A percentile compares a stretch with the other conserved stretches of the same genome.
Conservation (phyloP, 768 basidiomycete genomes). For the Tylopilus felleus region DNA sequence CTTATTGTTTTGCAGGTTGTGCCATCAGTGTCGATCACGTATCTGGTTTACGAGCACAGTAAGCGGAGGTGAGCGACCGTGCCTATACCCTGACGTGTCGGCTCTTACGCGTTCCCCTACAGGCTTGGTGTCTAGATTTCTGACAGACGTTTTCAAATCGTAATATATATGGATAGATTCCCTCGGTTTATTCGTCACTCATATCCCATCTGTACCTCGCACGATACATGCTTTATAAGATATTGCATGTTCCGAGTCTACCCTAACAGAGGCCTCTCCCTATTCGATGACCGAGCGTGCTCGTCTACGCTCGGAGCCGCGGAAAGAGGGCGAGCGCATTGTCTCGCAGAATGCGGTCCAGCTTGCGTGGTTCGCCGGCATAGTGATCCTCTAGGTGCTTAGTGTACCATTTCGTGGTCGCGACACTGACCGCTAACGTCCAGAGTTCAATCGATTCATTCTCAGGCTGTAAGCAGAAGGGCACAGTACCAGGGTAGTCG, state of each 20-base stretch:
- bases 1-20: constrained; percentile 58
- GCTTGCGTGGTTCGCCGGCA: constrained; percentile 33
- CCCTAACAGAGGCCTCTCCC: not conserved
- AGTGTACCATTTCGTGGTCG: constrained; percentile 62
- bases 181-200: constrained; percentile 22
- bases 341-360: constrained; percentile 42
- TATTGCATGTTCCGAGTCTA: constrained; percentile 9
- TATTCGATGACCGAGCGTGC: not conserved
- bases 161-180: constrained; percentile 26
- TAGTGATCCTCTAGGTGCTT: constrained; percentile 50
- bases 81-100: not conserved
- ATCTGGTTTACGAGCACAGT: constrained; percentile 88
- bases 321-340: constrained; percentile 58
- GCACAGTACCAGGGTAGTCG: constrained; percentile 65
- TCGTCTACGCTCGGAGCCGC: constrained; percentile 17
- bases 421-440: constrained; percentile 50
- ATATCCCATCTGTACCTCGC: constrained; percentile 28
- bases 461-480: not conserved
- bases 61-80: constrained; percentile 61
- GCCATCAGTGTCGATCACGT: constrained; percentile 95
- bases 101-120: constrained; percentile 7
- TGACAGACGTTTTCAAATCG: constrained; percentile 7
- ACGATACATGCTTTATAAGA: constrained; percentile 20
- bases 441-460: constrained; percentile 3
- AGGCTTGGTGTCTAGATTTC: constrained; percentile 60